phyloP scores from a whole-genome alignment of 148 eudicot species.

The Diospyros kaki region DNA sequence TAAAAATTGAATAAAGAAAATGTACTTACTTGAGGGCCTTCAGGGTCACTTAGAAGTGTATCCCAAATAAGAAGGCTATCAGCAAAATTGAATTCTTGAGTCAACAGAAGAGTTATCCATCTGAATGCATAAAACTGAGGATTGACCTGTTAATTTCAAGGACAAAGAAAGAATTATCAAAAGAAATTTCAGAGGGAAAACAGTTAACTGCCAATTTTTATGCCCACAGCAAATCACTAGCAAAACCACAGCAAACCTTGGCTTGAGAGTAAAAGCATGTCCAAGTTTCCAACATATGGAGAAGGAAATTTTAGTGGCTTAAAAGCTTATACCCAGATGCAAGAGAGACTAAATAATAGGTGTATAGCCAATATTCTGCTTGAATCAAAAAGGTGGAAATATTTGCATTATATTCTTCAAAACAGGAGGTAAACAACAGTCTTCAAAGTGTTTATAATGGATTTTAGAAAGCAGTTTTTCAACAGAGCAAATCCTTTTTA shows the following conservation, averaged over 20 bases:
- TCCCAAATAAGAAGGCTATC: slow-evolving; percentile 96
- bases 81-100: slow-evolving; percentile 90
- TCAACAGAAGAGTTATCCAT: slow-evolving; percentile 98
- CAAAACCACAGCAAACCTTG: background rate
- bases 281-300: background rate
- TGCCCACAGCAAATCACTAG: background rate
- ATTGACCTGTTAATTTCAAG: slow-evolving; percentile 64
- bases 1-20: background rate
- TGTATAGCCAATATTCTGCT: background rate
- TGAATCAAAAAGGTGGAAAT: background rate
- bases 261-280: background rate
- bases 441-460: background rate
- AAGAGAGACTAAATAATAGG: background rate
- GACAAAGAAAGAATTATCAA: background rate
- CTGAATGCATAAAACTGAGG: slow-evolving; percentile 98
- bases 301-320: background rate
- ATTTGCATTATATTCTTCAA: background rate
- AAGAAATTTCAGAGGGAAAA: background rate
- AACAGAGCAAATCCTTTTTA: background rate
- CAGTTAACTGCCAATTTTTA: background rate
- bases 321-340: background rate
- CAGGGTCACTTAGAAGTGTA: slow-evolving; percentile 91
- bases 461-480: background rate
- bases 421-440: background rate
- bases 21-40: slow-evolving; percentile 89